Conservation (phyloP, 805 yeast species). For the Wickerhamomyces pijperi region DNA sequence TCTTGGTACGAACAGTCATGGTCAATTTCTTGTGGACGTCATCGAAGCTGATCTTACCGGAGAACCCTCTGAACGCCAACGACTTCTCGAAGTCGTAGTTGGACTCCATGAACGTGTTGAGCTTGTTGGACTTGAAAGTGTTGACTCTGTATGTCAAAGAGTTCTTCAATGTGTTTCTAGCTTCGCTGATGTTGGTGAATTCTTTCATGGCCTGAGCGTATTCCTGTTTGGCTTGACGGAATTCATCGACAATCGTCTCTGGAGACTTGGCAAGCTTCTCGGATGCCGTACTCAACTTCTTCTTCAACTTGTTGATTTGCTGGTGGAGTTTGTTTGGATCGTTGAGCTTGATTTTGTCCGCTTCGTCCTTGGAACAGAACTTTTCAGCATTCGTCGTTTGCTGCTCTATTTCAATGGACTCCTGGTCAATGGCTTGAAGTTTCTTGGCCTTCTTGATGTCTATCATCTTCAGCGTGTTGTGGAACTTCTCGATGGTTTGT, state of each 20-base stretch:
- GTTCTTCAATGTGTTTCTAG: slow-evolving; percentile 20
- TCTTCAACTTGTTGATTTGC: slow-evolving; percentile 36
- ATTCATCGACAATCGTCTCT: slow-evolving; percentile 41
- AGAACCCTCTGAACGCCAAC: slow-evolving; percentile 55
- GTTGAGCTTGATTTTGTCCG: slow-evolving; percentile 27
- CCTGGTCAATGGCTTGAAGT: slow-evolving; percentile 5
- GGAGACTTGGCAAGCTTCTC: slow-evolving; percentile 40
- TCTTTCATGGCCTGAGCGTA: slow-evolving; percentile 31
- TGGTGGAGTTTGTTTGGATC: slow-evolving; percentile 35
- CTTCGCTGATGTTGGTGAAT: slow-evolving; percentile 23
- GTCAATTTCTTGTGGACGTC: slow-evolving; percentile 37
- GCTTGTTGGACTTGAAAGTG: slow-evolving; percentile 28
- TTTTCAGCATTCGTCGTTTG: slow-evolving; percentile 21
- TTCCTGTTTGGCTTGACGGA: slow-evolving; percentile 30
- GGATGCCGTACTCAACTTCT: slow-evolving; percentile 41
- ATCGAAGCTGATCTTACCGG: slow-evolving; percentile 62
- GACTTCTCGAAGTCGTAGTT: slow-evolving; percentile 48
- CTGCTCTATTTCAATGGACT: slow-evolving; percentile 7
- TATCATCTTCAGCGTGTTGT: too few species aligned
- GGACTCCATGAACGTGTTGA: slow-evolving; percentile 34
- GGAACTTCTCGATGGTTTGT: too few species aligned
- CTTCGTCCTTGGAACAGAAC: slow-evolving; percentile 38
- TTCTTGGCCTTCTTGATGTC: not conserved
- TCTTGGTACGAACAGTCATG: slow-evolving; percentile 51
- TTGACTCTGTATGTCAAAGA: slow-evolving; percentile 33